A percentile compares a stretch with the other conserved stretches of the same genome.
phyloP scores from a whole-genome alignment of 257 asterid genomes.

The Ilex aquifolium region DNA sequence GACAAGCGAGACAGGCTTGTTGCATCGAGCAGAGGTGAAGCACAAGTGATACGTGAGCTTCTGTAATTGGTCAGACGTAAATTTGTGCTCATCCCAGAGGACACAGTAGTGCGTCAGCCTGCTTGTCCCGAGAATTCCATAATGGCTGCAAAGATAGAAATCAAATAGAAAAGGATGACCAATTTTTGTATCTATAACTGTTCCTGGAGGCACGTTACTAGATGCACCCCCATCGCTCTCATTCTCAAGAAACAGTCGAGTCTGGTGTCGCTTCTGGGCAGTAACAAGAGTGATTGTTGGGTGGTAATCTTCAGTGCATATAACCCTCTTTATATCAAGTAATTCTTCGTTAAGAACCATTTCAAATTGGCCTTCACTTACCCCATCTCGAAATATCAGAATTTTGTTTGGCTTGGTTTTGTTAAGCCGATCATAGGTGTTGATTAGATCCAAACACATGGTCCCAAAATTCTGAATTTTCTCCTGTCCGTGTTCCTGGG shows the following conservation, averaged over 20 bases:
- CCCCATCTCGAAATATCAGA: constrained; percentile 71
- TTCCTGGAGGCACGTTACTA: constrained; percentile 63
- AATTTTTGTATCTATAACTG: constrained; percentile 61
- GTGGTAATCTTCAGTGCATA: constrained; percentile 22
- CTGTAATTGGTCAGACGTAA: constrained; percentile 51
- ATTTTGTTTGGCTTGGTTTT: constrained; percentile 34
- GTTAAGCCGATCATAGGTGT: constrained; percentile 31
- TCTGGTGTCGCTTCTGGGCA: constrained; percentile 70
- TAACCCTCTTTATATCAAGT: constrained; percentile 21
- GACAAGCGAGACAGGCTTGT: constrained; percentile 67
- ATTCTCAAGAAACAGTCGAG: constrained; percentile 43
- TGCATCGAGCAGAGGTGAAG: constrained; percentile 66
- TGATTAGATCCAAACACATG: constrained; percentile 37
- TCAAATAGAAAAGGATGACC: constrained; percentile 59
- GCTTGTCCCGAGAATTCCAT: constrained; percentile 70
- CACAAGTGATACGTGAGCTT: constrained; percentile 59
- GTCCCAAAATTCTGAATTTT: constrained; percentile 45
- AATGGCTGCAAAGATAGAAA: constrained; percentile 75
- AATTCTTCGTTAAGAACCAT: constrained; percentile 62
- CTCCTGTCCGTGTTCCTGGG: constrained; percentile 56
- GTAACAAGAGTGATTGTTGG: constrained; percentile 63
- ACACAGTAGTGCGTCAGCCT: constrained; percentile 67
- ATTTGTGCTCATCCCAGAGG: constrained; percentile 48
- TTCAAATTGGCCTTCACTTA: constrained; percentile 65
- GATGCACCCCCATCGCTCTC: constrained; percentile 15